Evolutionary conservation across 164 flowering plant genomes (phyloP).

Genomic region (Aristolochia contorta): DNA sequence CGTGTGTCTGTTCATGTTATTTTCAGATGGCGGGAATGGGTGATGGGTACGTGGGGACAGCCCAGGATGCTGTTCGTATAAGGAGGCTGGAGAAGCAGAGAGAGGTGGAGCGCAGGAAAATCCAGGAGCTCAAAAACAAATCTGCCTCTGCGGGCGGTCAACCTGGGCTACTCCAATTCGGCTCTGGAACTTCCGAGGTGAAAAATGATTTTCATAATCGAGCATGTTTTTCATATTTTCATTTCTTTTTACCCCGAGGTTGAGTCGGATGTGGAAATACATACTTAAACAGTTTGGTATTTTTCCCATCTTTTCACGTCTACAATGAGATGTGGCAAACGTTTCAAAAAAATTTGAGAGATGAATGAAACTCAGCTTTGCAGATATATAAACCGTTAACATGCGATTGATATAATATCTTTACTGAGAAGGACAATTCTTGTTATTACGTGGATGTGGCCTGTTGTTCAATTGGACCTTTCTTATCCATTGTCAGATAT

Average conservation of each 20-base stretch:
- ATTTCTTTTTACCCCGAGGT: not conserved
- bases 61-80: conserved; percentile 96
- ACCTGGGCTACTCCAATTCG: conserved; percentile 97
- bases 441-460: no score
- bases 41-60: conserved; percentile 98
- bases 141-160: conserved; percentile 77
- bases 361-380: no score
- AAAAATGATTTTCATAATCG: not conserved
- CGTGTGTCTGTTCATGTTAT: no score
- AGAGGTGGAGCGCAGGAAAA: conserved; percentile 84
- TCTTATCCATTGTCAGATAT: no score
- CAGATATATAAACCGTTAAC: no score
- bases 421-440: no score
- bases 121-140: conserved; percentile 89
- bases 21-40: conserved; percentile 94
- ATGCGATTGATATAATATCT: no score
- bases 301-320: not conserved
- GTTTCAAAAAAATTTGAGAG: no score
- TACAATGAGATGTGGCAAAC: no score
- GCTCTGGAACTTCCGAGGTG: conserved; percentile 89
- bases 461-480: no score
- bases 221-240: not conserved
- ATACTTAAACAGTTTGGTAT: not conserved
- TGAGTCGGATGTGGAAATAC: no score
- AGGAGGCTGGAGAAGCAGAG: conserved; percentile 89